These are phyloP conservation scores for Phanerodontia chrysosporium DNA, from an alignment of 768 basidiomycete genomes.

Conservation along the genomic window DNA sequence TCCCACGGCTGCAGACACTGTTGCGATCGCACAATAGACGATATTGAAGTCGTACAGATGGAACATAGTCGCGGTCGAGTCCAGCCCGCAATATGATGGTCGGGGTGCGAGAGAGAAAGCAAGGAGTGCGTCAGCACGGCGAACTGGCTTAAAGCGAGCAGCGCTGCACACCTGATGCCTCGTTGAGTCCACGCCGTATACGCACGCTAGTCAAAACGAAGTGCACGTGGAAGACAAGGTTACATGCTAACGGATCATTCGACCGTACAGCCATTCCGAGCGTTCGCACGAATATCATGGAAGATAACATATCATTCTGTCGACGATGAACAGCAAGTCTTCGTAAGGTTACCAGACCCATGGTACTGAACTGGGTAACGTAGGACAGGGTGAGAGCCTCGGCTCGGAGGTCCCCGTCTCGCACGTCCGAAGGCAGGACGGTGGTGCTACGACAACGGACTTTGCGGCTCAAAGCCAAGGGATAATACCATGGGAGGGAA, in stretches of 20 bases:
- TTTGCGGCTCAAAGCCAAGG: no score
- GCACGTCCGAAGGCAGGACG: no score
- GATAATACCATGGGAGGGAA: no score
- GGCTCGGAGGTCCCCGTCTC: no score
- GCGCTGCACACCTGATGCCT: not conserved
- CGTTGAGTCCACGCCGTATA: not conserved
- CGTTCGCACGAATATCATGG: not conserved
- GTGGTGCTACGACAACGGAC: no score
- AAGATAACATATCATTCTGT: not conserved
- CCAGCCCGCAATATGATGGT: not conserved
- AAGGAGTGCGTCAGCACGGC: not conserved
- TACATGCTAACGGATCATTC: not conserved
- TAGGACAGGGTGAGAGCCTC: no score
- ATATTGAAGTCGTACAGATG: constrained; percentile 24
- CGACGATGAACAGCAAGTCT: no score
- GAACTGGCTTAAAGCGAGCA: not conserved
- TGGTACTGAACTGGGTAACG: no score
- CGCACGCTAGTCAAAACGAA: not conserved
- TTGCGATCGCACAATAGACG: constrained; percentile 24
- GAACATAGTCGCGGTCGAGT: constrained; percentile 16
- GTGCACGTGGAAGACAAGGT: not conserved
- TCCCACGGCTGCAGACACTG: constrained; percentile 24
- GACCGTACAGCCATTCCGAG: not conserved
- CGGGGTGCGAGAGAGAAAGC: not conserved
- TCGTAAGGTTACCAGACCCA: no score